Percentiles rank a stretch among this genome's conserved stretches.
phyloP scores from a whole-genome alignment of 805 yeast genomes.

The Brettanomyces bruxellensis region DNA sequence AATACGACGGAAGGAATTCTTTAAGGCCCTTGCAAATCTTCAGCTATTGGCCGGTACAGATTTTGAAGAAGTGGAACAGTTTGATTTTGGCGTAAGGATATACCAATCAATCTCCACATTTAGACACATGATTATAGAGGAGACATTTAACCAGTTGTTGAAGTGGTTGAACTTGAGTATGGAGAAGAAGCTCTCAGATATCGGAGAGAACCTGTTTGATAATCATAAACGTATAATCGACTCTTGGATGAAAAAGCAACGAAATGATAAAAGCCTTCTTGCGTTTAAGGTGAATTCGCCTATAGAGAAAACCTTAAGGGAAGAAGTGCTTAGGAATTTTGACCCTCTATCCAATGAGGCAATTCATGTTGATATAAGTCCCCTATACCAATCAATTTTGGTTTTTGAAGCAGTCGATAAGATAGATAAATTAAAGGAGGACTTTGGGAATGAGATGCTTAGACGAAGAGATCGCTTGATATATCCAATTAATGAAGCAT shows the following conservation, averaged over 20 bases:
- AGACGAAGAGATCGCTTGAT: conserved; percentile 63
- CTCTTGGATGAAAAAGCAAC: conserved; percentile 46
- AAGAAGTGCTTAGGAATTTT: conserved; percentile 30
- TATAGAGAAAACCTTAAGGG: conserved; percentile 69
- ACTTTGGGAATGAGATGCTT: conserved; percentile 63
- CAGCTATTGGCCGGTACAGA: conserved; percentile 67
- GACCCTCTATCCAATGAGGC: conserved; percentile 39
- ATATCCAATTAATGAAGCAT: conserved; percentile 44
- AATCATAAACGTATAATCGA: conserved; percentile 48
- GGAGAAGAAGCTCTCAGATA: conserved; percentile 47
- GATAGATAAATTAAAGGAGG: conserved; percentile 47
- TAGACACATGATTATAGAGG: conserved; percentile 63
- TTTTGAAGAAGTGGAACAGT: conserved; percentile 52
- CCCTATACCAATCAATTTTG: conserved; percentile 72
- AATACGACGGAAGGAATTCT: conserved; percentile 65
- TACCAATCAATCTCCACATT: conserved; percentile 70
- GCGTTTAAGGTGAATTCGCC: conserved; percentile 75
- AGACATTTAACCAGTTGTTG: conserved; percentile 55
- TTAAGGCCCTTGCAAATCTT: conserved; percentile 76
- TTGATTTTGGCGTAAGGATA: conserved; percentile 68
- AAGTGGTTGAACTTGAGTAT: conserved; percentile 56
- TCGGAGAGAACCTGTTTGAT: conserved; percentile 51
- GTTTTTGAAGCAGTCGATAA: conserved; percentile 72
- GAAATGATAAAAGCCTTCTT: conserved; percentile 33
- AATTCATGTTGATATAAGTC: conserved; percentile 52